phyloP scores from a whole-genome alignment of 805 yeast species.

The Blastobotrys mokoenaii region DNA sequence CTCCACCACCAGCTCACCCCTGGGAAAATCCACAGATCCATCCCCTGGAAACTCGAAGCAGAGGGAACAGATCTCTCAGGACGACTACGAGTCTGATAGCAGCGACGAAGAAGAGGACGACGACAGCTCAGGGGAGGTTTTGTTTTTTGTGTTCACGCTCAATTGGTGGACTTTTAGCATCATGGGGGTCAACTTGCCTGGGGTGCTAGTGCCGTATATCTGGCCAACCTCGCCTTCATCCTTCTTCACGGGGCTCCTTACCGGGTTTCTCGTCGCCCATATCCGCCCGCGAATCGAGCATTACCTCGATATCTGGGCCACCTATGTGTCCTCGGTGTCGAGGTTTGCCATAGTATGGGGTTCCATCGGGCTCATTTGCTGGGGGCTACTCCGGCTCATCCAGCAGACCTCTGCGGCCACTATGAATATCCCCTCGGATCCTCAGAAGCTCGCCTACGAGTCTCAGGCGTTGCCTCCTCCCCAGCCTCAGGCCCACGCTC shows the following conservation, averaged over 20 bases:
- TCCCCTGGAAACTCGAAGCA: too few species aligned
- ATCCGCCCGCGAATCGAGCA: conserved; percentile 9
- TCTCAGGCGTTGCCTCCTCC: neutral
- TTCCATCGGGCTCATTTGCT: conserved; percentile 7
- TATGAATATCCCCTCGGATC: conserved; percentile 2
- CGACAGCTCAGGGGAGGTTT: too few species aligned
- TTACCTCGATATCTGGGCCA: conserved; percentile 12
- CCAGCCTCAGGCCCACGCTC: too few species aligned
- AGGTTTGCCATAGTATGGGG: conserved; percentile 10
- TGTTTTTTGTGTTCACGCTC: too few species aligned
- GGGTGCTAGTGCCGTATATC: conserved; percentile 1
- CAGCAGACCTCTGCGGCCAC: conserved; percentile 9
- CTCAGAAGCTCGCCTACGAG: neutral
- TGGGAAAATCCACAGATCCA: too few species aligned
- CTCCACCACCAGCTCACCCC: too few species aligned
- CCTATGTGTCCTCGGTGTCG: conserved; percentile 4
- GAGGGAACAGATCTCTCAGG: too few species aligned
- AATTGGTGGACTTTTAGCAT: too few species aligned
- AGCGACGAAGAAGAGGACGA: too few species aligned
- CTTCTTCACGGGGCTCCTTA: conserved; percentile 10
- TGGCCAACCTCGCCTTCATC: conserved; percentile 13
- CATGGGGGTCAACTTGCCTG: neutral
- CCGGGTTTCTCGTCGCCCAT: conserved; percentile 10
- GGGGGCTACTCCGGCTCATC: conserved; percentile 5
- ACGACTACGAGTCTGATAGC: too few species aligned